Evolutionary conservation across 331 rosid species (phyloP), one percentile per base, ranked within the genome.

Genomic region (Pyracantha coccinea): DNA sequence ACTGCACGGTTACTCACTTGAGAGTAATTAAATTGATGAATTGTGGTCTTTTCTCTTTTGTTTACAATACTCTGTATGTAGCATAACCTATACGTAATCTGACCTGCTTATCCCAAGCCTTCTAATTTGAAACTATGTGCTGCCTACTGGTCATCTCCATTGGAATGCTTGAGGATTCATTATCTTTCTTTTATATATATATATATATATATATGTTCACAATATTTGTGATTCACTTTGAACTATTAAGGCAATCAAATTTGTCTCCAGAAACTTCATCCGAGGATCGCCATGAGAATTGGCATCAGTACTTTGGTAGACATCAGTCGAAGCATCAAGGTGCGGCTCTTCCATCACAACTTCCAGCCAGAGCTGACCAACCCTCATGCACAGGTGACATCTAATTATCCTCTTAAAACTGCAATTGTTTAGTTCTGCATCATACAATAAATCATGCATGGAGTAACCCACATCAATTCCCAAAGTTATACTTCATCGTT

Each of bases 281-380:
- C 5, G 90, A 85, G 72, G 82, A 73, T 77, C 87, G 79, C 24
- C 90, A 74, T 27, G 97, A 92, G 59, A 79, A 65, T 83, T 74
- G 93, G 97, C 84, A 83, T 77, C 92, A 86, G 69, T 87, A 85
- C 60, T 45, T 14, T 82, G 77, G 68, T 67, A 88, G 87, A 88
- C 84, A 73, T 85, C 92, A 69, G 55, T 62, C 45, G 38, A 90
- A 86, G 79, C 88, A 78, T 58, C 87, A 77, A 21, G 82, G 79
- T 82, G 85, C 82, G 4, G 66, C 97, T 73, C 87, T 93, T 87
- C 98, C 98, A 68, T 84, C 87, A 44, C 90, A 93, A 84, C 97
- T 93, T 84, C 97, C 96, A 77, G 88, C 88, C 44, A 74, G 89
- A 86, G 98, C 98, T 78, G 93, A 89, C 83, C 87, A 88, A 69